Base-by-base conservation (phyloP, 2,329 filamentous ascomycete genomes). In the Cytospora leucostoma region DNA sequence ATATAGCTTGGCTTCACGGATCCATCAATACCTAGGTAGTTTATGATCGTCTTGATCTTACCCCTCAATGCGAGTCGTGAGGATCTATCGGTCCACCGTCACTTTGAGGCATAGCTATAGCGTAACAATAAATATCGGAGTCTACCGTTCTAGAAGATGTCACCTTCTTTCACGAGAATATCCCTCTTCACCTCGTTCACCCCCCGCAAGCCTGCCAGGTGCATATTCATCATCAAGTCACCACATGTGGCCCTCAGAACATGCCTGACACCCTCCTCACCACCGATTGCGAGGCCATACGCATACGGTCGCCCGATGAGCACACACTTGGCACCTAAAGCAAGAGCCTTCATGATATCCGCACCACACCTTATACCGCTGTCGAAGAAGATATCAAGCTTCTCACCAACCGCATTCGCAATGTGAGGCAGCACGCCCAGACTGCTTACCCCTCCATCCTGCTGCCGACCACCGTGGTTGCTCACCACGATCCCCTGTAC, bases 401-500 rank as follows among this genome's bases (percentile, higher is more conserved):
- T 74, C 33, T 82, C 79, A 58, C 90, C 85, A 0, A 90, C 78
- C 81, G 70, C 58, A 75, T 80, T 47, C 89, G 74, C 0, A 7
- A 65, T 63, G 1, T 38, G 56, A 1, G 64, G 61, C 13, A 65
- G 38, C 64, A 63, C 50, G 1, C 60, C 64, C 38, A 65, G 32
- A 40, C 61, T 65, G 33, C 64, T 65, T 37, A 57, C 56, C 1
- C 64, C 61, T 1, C 64, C 64, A 27, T 65, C 64, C 34, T 65
- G 64, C 64, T 65, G 64, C 44, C 64, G 33, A 3, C 89, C 89
- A 1, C 88, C 89, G 71, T 92, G 89, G 68, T 92, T 92, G 15
- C 82, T 85, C 1, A 92, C 78, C 1, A 92, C 81, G 55, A 92
- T 89, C 0, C 85, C 89, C 67, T 91, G 84, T 3, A 84, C 83